A percentile compares a stretch with the other conserved stretches of the same genome.
Conservation (phyloP, 73 alveolate species). For the Paramecium sexaurelia region DNA sequence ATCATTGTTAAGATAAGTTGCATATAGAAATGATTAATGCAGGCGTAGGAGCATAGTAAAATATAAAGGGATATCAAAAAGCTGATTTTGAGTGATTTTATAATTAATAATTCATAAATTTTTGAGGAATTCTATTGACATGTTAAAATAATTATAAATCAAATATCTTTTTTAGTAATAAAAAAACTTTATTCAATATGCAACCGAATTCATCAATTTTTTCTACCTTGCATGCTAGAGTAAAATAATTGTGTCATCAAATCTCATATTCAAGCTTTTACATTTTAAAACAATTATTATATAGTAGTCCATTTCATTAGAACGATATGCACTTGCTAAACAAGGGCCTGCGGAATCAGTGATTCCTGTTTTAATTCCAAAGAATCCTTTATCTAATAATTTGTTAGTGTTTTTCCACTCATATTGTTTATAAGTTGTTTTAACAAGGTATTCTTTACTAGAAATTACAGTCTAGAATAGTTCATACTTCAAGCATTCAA, state of each 20-base stretch:
- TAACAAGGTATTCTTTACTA: not conserved
- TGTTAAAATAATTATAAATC: not conserved
- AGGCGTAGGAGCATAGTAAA: not conserved
- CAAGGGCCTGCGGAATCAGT: conserved; percentile 81
- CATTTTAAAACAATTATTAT: not conserved
- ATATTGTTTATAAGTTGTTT: not conserved
- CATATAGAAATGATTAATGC: not conserved
- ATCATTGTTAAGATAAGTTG: not conserved
- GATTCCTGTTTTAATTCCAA: conserved; percentile 76
- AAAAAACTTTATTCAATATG: not conserved
- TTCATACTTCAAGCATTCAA: conserved; percentile 23
- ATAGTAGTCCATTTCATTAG: not conserved
- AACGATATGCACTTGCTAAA: conserved; percentile 59
- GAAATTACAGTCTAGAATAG: not conserved
- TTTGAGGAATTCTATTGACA: not conserved
- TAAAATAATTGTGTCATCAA: not conserved
- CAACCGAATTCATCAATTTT: not conserved
- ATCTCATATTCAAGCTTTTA: not conserved
- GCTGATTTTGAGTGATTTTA: not conserved
- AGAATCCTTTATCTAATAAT: conserved; percentile 72
- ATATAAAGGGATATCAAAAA: not conserved
- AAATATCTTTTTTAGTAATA: not conserved
- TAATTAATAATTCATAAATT: not conserved
- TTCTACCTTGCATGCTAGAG: not conserved
- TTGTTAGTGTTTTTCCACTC: conserved; percentile 74